A percentile compares a stretch with the other conserved stretches of the same genome.
phyloP scores from a whole-genome alignment of 2,329 filamentous ascomycete species.

The Fusarium equiseti region DNA sequence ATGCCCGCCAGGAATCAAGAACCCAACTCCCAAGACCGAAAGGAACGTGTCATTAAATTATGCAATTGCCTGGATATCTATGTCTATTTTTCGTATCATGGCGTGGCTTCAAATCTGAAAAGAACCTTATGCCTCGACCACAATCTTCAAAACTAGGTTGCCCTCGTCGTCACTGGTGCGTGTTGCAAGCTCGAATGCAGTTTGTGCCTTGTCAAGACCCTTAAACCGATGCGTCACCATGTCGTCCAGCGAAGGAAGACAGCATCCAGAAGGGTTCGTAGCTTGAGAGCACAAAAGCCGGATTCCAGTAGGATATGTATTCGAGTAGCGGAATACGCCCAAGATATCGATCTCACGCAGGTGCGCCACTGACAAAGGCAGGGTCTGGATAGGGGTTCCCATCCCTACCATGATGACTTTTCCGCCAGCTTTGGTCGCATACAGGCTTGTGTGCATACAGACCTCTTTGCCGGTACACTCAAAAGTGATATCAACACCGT shows the following conservation, averaged over 20 bases:
- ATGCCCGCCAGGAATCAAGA: not conserved
- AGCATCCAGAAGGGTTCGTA: conserved; percentile 54
- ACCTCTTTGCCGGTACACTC: conserved; percentile 82
- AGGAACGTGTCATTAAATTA: not conserved
- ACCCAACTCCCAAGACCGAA: not conserved
- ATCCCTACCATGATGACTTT: conserved; percentile 83
- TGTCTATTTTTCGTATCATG: conserved; percentile 37
- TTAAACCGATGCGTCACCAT: conserved; percentile 80
- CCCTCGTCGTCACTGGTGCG: conserved; percentile 76
- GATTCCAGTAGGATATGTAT: conserved; percentile 80
- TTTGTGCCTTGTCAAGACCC: conserved; percentile 70
- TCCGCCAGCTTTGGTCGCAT: conserved; percentile 76
- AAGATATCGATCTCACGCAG: conserved; percentile 81
- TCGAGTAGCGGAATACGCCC: conserved; percentile 83
- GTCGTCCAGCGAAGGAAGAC: conserved; percentile 73
- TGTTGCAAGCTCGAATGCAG: conserved; percentile 77
- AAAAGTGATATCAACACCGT: conserved; percentile 76
- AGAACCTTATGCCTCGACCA: conserved; percentile 65
- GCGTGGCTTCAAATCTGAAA: not conserved
- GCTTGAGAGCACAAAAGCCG: conserved; percentile 64
- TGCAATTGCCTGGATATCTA: conserved; percentile 29
- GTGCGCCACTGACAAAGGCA: conserved; percentile 78
- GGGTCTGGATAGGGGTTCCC: conserved; percentile 80
- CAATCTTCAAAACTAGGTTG: conserved; percentile 78
- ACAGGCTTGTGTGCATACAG: conserved; percentile 81